Percentiles rank a stretch among this genome's conserved stretches.
phyloP scores from a whole-genome alignment of 2,329 filamentous ascomycete genomes.

The Fusarium sp. region DNA sequence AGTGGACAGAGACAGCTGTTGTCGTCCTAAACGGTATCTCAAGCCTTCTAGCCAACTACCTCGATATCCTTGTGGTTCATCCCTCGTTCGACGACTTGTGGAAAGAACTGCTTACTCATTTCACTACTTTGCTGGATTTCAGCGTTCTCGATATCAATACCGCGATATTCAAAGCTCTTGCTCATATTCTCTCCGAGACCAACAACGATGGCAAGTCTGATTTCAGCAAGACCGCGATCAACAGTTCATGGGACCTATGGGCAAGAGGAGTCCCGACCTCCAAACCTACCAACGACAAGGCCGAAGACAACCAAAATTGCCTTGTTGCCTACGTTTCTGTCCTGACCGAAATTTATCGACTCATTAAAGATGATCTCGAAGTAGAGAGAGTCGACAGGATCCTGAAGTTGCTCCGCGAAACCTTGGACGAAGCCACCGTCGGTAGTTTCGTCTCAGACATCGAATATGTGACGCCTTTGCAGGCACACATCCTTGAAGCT shows the following conservation, averaged over 20 bases:
- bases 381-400: constrained; percentile 73
- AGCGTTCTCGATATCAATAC: constrained; percentile 76
- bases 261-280: constrained; percentile 70
- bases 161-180: constrained; percentile 75
- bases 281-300: constrained; percentile 50
- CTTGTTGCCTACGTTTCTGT: constrained; percentile 85
- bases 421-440: constrained; percentile 76
- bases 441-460: constrained; percentile 77
- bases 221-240: constrained; percentile 64
- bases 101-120: constrained; percentile 76
- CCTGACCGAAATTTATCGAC: constrained; percentile 80
- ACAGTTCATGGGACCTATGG: constrained; percentile 77
- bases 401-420: constrained; percentile 75
- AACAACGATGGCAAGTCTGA: constrained; percentile 56
- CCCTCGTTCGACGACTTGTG: constrained; percentile 78
- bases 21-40: constrained; percentile 80
- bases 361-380: constrained; percentile 74
- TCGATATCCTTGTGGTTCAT: constrained; percentile 76
- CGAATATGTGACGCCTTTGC: constrained; percentile 78
- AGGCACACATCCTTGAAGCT: constrained; percentile 74
- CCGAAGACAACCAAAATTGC: constrained; percentile 79
- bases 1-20: constrained; percentile 81
- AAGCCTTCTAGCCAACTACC: constrained; percentile 78
- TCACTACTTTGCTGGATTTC: constrained; percentile 72
- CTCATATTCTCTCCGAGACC: constrained; percentile 68